These are phyloP conservation scores for Aspergillus brunneoviolaceus DNA, from an alignment of 2,329 filamentous ascomycete genomes.

Conservation along the genomic window DNA sequence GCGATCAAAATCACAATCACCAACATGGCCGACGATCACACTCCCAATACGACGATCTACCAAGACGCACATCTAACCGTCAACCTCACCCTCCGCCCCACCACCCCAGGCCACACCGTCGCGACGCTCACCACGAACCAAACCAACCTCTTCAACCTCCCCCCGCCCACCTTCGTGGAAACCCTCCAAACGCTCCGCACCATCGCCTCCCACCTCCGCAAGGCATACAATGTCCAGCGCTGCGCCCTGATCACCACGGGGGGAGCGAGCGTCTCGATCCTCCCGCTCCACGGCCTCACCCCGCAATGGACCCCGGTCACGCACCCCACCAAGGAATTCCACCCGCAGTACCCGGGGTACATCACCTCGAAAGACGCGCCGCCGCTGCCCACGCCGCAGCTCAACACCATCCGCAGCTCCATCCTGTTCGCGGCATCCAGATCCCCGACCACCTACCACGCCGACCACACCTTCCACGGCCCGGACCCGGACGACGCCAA, in stretches of 20 bases:
- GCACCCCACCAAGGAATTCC: neutral
- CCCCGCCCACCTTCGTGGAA: neutral
- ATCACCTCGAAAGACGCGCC: slow-evolving; percentile 3
- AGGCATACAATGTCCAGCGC: neutral
- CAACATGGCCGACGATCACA: neutral
- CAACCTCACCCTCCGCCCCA: neutral
- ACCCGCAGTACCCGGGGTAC: neutral
- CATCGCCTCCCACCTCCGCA: neutral
- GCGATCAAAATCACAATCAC: neutral
- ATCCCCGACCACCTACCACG: neutral
- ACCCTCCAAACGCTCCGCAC: neutral
- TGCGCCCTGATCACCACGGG: slow-evolving; percentile 3
- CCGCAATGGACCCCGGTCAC: neutral
- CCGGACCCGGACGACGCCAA: neutral
- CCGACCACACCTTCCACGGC: slow-evolving; percentile 1
- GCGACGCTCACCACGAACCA: neutral
- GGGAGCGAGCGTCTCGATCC: neutral
- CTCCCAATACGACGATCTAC: neutral
- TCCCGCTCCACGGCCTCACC: slow-evolving; percentile 6
- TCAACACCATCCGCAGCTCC: neutral
- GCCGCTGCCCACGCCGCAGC: neutral
- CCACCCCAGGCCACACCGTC: slow-evolving; percentile 4
- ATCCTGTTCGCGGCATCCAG: neutral
- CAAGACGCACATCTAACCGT: neutral
- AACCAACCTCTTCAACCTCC: neutral